Conservation (phyloP, 768 basidiomycete species). For the Tubosaeta sp. region DNA sequence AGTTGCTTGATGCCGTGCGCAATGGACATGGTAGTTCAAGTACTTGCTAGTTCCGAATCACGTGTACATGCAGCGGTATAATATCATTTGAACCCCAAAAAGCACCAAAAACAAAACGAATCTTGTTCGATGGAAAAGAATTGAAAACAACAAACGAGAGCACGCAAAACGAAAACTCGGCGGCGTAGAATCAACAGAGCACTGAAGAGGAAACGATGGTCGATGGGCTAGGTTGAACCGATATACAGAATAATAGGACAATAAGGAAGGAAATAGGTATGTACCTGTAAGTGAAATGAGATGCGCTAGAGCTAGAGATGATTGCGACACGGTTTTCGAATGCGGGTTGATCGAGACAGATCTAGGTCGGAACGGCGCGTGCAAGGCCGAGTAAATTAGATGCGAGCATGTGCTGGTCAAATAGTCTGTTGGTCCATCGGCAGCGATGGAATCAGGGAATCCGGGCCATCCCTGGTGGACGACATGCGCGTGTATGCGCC, state of each 20-base stretch:
- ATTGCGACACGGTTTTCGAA: slow-evolving; percentile 14
- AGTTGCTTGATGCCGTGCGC: slow-evolving; percentile 70
- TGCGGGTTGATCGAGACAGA: slow-evolving; percentile 20
- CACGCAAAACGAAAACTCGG: slow-evolving; percentile 16
- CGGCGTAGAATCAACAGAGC: slow-evolving; percentile 15
- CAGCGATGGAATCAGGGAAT: neutral
- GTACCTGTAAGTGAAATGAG: slow-evolving; percentile 13
- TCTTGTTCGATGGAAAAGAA: neutral
- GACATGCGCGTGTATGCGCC: slow-evolving; percentile 6
- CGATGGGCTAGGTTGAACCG: slow-evolving; percentile 15
- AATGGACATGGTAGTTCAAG: slow-evolving; percentile 33
- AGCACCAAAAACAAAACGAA: slow-evolving; percentile 10
- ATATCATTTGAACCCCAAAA: slow-evolving; percentile 2
- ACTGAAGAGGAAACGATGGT: slow-evolving; percentile 5
- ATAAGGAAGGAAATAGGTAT: slow-evolving; percentile 27
- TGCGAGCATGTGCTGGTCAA: slow-evolving; percentile 24
- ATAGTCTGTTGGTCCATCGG: slow-evolving; percentile 17
- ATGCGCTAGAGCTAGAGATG: neutral
- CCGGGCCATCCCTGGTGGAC: neutral
- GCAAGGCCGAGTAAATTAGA: slow-evolving; percentile 17
- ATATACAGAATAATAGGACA: slow-evolving; percentile 22
- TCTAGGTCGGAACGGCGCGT: slow-evolving; percentile 19
- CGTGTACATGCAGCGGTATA: slow-evolving; percentile 10
- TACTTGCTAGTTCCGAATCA: slow-evolving; percentile 10
- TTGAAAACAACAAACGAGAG: slow-evolving; percentile 18